phyloP scores from a whole-genome alignment of 2,329 filamentous ascomycete genomes.

The Paramyrothecium sp. region DNA sequence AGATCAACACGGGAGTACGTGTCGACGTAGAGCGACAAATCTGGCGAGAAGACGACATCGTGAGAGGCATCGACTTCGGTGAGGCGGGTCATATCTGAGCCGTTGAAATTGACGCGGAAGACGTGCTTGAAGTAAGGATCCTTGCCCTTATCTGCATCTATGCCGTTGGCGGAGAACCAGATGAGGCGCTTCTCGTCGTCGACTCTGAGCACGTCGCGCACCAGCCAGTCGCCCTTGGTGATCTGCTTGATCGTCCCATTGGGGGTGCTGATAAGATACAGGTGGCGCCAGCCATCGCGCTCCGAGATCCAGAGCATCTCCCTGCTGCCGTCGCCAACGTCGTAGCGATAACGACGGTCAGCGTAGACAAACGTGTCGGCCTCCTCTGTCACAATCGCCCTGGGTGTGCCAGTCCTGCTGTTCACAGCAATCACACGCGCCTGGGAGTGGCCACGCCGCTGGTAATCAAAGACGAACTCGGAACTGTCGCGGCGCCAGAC shows the following conservation, averaged over 20 bases:
- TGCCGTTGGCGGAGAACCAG: constrained; percentile 17
- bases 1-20: constrained; percentile 22
- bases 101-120: constrained; percentile 20
- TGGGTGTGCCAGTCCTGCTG: background rate
- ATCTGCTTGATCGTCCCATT: constrained; percentile 15
- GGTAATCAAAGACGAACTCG: constrained; percentile 8
- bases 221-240: constrained; percentile 22
- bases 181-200: constrained; percentile 15
- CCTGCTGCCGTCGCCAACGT: background rate
- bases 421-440: constrained; percentile 2
- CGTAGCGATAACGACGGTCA: constrained; percentile 3
- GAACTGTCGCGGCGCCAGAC: constrained; percentile 6
- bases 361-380: constrained; percentile 5
- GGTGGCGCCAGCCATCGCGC: constrained; percentile 23
- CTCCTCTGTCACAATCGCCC: constrained; percentile 5
- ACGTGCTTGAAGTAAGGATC: constrained; percentile 24
- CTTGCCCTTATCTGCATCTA: constrained; percentile 7
- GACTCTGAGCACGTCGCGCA: constrained; percentile 16
- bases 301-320: constrained; percentile 27
- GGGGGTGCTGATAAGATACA: constrained; percentile 19
- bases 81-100: constrained; percentile 18
- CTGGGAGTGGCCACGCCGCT: constrained; percentile 5
- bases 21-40: constrained; percentile 17
- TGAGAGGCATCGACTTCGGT: constrained; percentile 25
- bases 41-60: constrained; percentile 17